These are phyloP conservation scores for Cladosporium sp. DNA, from an alignment of 2,329 filamentous ascomycete genomes.

Conservation along the genomic window DNA sequence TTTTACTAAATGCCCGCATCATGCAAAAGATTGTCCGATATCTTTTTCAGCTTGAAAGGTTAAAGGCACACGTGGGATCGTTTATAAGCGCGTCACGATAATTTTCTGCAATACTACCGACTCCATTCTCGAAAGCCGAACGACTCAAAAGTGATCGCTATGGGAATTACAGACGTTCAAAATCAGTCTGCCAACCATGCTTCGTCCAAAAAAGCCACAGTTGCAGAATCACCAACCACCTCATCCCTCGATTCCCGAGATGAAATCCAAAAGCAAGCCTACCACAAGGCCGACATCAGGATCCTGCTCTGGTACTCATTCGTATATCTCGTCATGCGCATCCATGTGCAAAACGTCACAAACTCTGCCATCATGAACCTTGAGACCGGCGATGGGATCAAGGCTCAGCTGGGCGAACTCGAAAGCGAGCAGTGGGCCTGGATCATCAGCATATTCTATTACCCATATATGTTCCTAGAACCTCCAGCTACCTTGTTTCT, in stretches of 20 bases:
- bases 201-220: neutral
- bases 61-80: too few relatives aligned
- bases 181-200: neutral
- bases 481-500: too few relatives aligned
- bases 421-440: slow-evolving; percentile 29
- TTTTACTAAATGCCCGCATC: too few relatives aligned
- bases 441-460: slow-evolving; percentile 26
- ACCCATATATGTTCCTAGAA: too few relatives aligned
- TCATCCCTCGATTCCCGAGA: slow-evolving; percentile 22
- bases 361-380: slow-evolving; percentile 33
- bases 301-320: slow-evolving; percentile 30
- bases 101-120: too few relatives aligned
- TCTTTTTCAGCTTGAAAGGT: too few relatives aligned
- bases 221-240: slow-evolving; percentile 9
- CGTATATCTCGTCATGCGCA: slow-evolving; percentile 28
- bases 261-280: slow-evolving; percentile 15
- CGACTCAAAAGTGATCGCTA: too few relatives aligned
- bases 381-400: slow-evolving; percentile 29
- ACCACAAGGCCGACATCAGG: slow-evolving; percentile 30
- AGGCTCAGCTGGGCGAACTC: slow-evolving; percentile 28
- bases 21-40: too few relatives aligned
- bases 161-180: neutral
- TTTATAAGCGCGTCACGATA: too few relatives aligned
- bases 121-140: too few relatives aligned
- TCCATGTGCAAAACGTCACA: slow-evolving; percentile 29